Evolutionary conservation across 768 basidiomycete species (phyloP).

Genomic region (Suillus brevipes): DNA sequence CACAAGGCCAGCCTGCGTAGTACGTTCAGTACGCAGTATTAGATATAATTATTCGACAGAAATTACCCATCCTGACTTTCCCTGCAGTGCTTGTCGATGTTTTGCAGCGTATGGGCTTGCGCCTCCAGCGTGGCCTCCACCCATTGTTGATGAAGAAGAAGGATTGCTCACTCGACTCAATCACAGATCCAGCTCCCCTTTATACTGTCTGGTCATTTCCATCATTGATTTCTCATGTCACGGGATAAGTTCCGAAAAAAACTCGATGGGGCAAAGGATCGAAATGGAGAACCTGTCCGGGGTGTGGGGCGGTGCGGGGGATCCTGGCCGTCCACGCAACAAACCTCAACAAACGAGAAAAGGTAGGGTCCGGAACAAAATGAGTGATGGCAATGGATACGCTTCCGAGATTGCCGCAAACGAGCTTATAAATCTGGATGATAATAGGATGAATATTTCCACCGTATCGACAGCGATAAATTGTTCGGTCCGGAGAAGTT

Average conservation of each 20-base stretch:
- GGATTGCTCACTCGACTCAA: not conserved
- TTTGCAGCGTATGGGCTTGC: slow-evolving; percentile 35
- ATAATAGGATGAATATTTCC: not conserved
- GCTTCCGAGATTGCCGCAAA: not conserved
- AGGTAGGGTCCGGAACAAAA: not conserved
- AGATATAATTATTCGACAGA: slow-evolving; percentile 6
- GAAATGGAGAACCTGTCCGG: not conserved
- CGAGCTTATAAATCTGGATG: not conserved
- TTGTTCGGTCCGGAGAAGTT: not conserved
- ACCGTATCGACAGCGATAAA: not conserved
- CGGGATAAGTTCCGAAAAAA: not conserved
- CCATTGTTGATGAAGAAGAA: slow-evolving; percentile 35
- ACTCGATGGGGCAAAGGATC: not conserved
- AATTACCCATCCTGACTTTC: slow-evolving; percentile 67
- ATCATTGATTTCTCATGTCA: slow-evolving; percentile 5
- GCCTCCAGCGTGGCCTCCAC: slow-evolving; percentile 40
- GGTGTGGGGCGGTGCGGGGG: slow-evolving; percentile 5
- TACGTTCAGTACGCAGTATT: slow-evolving; percentile 3
- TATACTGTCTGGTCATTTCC: not conserved
- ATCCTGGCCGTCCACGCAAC: not conserved
- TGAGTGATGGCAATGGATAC: not conserved
- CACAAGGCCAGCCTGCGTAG: slow-evolving; percentile 52
- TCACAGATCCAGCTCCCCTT: not conserved
- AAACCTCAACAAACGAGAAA: not conserved
- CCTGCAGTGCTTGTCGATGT: slow-evolving; percentile 56